phyloP scores from a whole-genome alignment of 176 grass and related monocot species.

The Aegilops longissima region DNA sequence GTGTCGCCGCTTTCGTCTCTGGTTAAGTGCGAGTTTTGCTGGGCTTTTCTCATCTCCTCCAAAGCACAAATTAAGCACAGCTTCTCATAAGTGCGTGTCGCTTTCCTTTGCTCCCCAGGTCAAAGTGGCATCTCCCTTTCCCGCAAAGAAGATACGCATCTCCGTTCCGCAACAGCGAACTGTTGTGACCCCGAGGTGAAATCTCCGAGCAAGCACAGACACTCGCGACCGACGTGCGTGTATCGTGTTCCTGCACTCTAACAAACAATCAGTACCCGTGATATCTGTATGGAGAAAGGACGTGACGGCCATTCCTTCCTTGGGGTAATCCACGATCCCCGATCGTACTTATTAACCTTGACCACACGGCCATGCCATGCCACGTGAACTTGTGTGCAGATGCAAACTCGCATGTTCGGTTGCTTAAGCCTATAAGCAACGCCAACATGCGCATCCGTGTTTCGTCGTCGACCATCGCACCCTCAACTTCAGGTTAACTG shows the following conservation, averaged over 20 bases:
- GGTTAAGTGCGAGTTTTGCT: neutral
- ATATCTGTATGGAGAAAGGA: conserved; percentile 4
- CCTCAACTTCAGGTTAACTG: neutral
- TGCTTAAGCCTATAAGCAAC: conserved; percentile 10
- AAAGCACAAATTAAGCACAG: neutral
- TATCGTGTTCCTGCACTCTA: neutral
- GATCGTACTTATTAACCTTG: neutral
- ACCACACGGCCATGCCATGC: neutral
- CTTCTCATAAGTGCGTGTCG: neutral
- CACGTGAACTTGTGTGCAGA: conserved; percentile 15
- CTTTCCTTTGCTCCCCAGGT: neutral
- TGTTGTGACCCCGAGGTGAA: neutral
- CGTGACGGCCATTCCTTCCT: neutral
- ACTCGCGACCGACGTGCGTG: neutral
- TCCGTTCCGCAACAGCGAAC: too few species aligned
- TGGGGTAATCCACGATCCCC: neutral
- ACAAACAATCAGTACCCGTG: neutral
- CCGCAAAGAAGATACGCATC: too few species aligned
- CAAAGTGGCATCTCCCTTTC: neutral
- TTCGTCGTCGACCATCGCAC: neutral
- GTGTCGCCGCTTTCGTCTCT: conserved; percentile 25
- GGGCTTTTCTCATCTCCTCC: neutral
- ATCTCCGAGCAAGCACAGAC: neutral
- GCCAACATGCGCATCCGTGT: neutral
- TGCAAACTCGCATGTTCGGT: neutral